phyloP scores from a whole-genome alignment of 2,329 filamentous ascomycete species.

The Fusarium luffae region DNA sequence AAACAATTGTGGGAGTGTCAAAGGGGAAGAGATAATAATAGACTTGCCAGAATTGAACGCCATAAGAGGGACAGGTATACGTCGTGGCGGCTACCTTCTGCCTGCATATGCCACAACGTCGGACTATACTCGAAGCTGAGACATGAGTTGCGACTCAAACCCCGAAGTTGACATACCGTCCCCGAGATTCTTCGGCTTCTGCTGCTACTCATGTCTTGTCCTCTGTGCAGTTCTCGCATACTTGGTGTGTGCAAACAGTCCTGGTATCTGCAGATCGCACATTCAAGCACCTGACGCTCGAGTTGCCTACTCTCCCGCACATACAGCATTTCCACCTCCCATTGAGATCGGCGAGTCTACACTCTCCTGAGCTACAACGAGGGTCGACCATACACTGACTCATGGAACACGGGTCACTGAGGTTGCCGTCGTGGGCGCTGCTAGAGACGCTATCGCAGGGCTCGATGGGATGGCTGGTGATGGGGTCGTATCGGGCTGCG shows the following conservation, averaged over 20 bases:
- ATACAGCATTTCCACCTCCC: conserved; percentile 63
- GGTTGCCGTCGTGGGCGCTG: conserved; percentile 44
- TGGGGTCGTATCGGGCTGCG: conserved; percentile 48
- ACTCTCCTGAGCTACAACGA: conserved; percentile 60
- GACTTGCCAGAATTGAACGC: conserved; percentile 19
- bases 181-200: conserved; percentile 33
- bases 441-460: conserved; percentile 37
- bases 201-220: conserved; percentile 12
- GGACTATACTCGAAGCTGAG: conserved; percentile 24
- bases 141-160: conserved; percentile 15
- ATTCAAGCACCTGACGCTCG: conserved; percentile 58
- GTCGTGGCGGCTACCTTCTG: conserved; percentile 15
- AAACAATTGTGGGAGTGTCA: background rate
- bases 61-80: conserved; percentile 2
- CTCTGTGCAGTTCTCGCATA: conserved; percentile 57
- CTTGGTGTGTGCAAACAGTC: conserved; percentile 61
- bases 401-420: conserved; percentile 57
- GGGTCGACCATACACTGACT: conserved; percentile 59
- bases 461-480: conserved; percentile 41
- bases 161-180: conserved; percentile 3
- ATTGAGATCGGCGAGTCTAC: conserved; percentile 60
- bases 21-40: conserved; percentile 14
- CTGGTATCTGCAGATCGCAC: conserved; percentile 58
- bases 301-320: conserved; percentile 60
- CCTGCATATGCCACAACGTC: conserved; percentile 22